Evolutionary conservation across 768 basidiomycete species (phyloP), one percentile per base, ranked within the genome.

Genomic region (Boletus speciosus): DNA sequence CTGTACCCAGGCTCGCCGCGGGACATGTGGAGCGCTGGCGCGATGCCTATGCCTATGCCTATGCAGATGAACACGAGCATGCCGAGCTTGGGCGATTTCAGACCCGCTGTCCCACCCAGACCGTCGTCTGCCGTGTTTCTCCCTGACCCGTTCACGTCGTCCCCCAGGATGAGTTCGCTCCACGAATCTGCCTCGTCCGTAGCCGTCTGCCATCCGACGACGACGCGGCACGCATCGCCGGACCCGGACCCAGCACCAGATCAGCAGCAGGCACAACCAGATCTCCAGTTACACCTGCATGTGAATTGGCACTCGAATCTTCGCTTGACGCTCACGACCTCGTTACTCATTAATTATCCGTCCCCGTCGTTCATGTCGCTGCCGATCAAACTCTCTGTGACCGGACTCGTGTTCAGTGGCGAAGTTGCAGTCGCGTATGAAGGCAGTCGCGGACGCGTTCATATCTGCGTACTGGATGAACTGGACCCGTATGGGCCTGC

Each of bases 301-400:
- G 74, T 98, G 41, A 79, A 82, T 32, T 96, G 96, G 85, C 81
- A 86, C 49, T 92, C 95, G 10, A 86, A 97, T 69, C 77, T 98
- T 9, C 86, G 90, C 15, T 78, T 99, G 61, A 90, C 90, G 8
- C 79, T 99, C 51, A 85, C 90, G 31, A 98, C 97, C 0, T 95
- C 93, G 9, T 80, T 98, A 27, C 82, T 94, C 57, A 94, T 99
- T 72, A 97, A 99, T 73, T 98, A 98, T 69, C 97, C 97, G 6
- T 93, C 93, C 0, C 87, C 88, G 0, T 82, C 88, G 68, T 98
- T 99, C 78, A 98, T 99, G 95, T 86, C 91, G 14, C 80, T 99
- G 25, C 97, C 97, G 7, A 90, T 99, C 70, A 88, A 90, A 64
- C 84, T 98, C 51, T 88, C 86, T n/a, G 83, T 98, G 27, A 95